Conservation (phyloP, 208 protist genomes). For the Leishmania braziliensis region DNA sequence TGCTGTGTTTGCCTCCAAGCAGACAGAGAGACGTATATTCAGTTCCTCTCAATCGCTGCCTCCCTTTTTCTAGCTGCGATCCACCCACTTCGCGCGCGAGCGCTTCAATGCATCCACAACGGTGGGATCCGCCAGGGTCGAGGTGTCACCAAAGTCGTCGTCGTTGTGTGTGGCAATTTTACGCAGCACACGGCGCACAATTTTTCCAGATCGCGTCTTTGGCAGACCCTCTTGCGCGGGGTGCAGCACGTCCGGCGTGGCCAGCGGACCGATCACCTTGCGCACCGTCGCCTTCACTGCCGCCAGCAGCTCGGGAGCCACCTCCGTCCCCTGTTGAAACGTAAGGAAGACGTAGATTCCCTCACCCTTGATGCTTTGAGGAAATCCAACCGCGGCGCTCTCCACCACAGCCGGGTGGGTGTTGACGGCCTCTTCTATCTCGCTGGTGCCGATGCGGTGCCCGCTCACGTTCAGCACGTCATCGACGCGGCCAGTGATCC, state of each 20-base stretch:
- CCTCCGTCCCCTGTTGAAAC: conserved; percentile 72
- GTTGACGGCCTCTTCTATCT: conserved; percentile 96
- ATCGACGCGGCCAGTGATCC: conserved; percentile 98
- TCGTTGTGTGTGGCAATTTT: conserved; percentile 93
- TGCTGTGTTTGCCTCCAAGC: background rate
- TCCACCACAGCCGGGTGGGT: conserved; percentile 90
- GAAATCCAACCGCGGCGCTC: conserved; percentile 94
- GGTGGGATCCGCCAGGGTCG: conserved; percentile 90
- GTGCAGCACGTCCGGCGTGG: conserved; percentile 93
- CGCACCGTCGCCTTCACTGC: conserved; percentile 82
- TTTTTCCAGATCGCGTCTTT: conserved; percentile 98
- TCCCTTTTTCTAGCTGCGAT: conserved; percentile 81
- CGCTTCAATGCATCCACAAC: conserved; percentile 93
- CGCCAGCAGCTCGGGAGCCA: conserved; percentile 57
- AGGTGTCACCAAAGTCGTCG: conserved; percentile 91
- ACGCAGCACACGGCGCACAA: conserved; percentile 98
- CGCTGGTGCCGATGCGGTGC: conserved; percentile 96
- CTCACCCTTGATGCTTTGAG: conserved; percentile 95
- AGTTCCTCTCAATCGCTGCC: background rate
- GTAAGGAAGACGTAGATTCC: conserved; percentile 95
- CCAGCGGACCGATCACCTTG: conserved; percentile 95
- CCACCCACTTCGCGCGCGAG: conserved; percentile 77
- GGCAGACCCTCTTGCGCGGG: conserved; percentile 86
- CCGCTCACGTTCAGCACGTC: conserved; percentile 98
- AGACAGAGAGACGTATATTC: background rate